Percentiles rank a stretch among this genome's conserved stretches.
Evolutionary conservation across 31 red algal genomes (phyloP).

Genomic region (Odonthalia washingtoniensis): DNA sequence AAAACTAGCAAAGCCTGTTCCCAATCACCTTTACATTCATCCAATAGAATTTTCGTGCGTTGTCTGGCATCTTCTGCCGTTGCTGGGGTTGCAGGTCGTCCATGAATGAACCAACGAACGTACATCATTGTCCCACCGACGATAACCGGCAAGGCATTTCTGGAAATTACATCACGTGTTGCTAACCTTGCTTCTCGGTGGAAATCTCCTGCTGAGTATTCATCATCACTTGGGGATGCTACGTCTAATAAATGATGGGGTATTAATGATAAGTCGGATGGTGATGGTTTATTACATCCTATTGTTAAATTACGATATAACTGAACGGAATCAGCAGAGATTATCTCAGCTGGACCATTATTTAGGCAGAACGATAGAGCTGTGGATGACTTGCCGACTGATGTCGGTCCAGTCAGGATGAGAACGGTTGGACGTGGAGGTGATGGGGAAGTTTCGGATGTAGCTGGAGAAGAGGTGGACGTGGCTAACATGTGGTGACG

Average conservation of each 20-base stretch:
- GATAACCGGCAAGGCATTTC: slow-evolving; percentile 75
- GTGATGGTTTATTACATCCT: slow-evolving; percentile 81
- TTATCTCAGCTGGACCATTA: slow-evolving; percentile 88
- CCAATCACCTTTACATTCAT: slow-evolving; percentile 69
- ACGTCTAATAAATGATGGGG: slow-evolving; percentile 82
- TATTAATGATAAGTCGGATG: slow-evolving; percentile 50
- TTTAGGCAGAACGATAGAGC: slow-evolving; percentile 59
- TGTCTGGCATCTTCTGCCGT: slow-evolving; percentile 27
- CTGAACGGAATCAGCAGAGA: slow-evolving; percentile 94
- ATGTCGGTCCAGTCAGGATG: slow-evolving; percentile 84
- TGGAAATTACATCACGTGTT: slow-evolving; percentile 41
- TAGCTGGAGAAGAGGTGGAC: too few species aligned
- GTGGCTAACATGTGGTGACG: too few species aligned
- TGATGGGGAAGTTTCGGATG: neutral
- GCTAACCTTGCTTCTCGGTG: slow-evolving; percentile 56
- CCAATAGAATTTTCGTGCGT: slow-evolving; percentile 41
- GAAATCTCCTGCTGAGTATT: slow-evolving; percentile 77
- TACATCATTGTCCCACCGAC: slow-evolving; percentile 98
- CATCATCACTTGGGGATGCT: slow-evolving; percentile 37
- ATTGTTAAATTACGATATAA: slow-evolving; percentile 75
- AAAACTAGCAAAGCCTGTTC: slow-evolving; percentile 55
- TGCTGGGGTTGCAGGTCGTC: slow-evolving; percentile 66
- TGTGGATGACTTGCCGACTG: slow-evolving; percentile 82
- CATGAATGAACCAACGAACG: slow-evolving; percentile 84
- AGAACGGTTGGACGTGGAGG: slow-evolving; percentile 65